Evolutionary conservation across 1,139 yeast species (phyloP).

Genomic region (Candida anutae): DNA sequence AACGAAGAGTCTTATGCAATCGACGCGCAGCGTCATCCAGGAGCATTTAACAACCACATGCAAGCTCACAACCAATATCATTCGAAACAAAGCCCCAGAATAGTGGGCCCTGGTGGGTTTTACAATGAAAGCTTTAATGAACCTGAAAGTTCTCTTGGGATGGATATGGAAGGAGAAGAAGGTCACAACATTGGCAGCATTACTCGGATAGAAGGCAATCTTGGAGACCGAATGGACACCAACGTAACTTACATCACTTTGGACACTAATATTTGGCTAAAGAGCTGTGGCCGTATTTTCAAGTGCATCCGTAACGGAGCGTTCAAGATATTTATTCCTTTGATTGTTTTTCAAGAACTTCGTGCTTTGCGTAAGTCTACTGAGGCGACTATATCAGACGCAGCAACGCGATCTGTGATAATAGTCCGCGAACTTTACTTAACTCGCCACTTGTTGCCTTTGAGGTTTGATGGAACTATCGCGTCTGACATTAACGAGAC

Average conservation of each 20-base stretch:
- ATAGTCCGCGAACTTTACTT: constrained; percentile 60
- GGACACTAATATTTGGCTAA: constrained; percentile 76
- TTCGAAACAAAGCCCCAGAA: constrained; percentile 7
- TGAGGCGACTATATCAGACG: constrained; percentile 70
- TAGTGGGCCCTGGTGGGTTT: constrained; percentile 13
- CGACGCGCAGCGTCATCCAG: constrained; percentile 5
- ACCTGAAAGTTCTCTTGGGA: constrained; percentile 2
- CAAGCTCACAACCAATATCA: constrained; percentile 14
- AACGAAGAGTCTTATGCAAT: constrained; percentile 5
- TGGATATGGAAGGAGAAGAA: constrained; percentile 4
- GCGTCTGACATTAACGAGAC: constrained; percentile 51
- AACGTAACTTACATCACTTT: constrained; percentile 53
- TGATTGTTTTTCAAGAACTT: constrained; percentile 72
- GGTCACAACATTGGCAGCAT: constrained; percentile 3
- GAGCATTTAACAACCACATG: constrained; percentile 8
- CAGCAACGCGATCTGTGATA: constrained; percentile 74
- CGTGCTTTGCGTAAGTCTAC: constrained; percentile 66
- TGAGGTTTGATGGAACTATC: constrained; percentile 49
- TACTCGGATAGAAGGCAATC: constrained; percentile 24
- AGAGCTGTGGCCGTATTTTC: constrained; percentile 70
- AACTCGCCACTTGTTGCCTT: constrained; percentile 43
- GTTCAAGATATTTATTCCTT: constrained; percentile 53
- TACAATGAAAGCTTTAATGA: constrained; percentile 17
- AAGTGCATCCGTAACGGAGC: constrained; percentile 59
- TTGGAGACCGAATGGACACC: constrained; percentile 47